Percentiles rank a stretch among this genome's conserved stretches.
These are phyloP conservation scores for Xylaria longipes DNA, from an alignment of 495 filamentous ascomycete genomes.

Conservation along the genomic window DNA sequence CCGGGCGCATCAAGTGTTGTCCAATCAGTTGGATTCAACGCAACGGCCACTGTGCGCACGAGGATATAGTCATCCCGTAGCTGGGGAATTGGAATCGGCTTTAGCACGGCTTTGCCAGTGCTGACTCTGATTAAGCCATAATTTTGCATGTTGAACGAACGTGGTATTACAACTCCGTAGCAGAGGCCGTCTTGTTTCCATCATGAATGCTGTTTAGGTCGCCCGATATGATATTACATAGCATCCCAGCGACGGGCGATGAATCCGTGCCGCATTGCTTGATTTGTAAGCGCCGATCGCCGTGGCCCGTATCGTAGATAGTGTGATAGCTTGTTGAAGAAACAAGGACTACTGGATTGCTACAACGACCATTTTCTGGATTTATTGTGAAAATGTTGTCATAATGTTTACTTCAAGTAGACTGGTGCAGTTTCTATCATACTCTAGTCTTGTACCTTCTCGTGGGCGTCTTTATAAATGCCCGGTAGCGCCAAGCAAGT, in stretches of 20 bases:
- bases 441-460: neutral
- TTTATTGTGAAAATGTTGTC: neutral
- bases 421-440: neutral
- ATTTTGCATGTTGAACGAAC: slow-evolving; percentile 13
- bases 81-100: slow-evolving; percentile 40
- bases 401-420: neutral
- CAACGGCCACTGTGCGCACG: slow-evolving; percentile 58
- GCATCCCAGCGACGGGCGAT: neutral
- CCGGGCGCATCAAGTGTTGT: slow-evolving; percentile 52
- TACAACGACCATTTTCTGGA: neutral
- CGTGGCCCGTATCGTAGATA: neutral
- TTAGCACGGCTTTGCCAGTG: neutral
- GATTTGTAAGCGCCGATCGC: slow-evolving; percentile 13
- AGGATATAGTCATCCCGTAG: slow-evolving; percentile 59
- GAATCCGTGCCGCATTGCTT: neutral
- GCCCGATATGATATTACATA: neutral
- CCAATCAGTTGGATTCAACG: slow-evolving; percentile 67
- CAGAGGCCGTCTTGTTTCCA: neutral
- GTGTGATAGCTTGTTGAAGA: neutral
- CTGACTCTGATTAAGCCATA: slow-evolving; percentile 11
- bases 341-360: neutral
- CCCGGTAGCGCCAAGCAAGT: no score
- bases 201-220: no score
- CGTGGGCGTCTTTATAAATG: neutral
- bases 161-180: neutral